Conservation (phyloP, 768 basidiomycete species). For the Mycena rosella region DNA sequence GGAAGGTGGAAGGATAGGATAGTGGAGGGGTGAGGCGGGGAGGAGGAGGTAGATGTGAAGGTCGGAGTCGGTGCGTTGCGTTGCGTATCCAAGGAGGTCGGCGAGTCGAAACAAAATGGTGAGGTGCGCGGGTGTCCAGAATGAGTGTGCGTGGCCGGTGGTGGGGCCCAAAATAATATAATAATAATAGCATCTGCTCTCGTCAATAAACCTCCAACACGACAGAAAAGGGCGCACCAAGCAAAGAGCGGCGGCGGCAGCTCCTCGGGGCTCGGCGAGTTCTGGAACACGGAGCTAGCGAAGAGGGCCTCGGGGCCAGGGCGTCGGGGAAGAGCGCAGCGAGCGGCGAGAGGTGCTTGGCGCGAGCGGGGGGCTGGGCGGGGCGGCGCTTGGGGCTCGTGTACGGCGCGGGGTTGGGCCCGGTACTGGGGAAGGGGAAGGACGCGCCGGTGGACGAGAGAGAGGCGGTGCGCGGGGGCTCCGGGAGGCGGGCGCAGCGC, state of each 20-base stretch:
- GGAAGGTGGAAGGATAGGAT: no score
- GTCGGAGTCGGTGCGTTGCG: no score
- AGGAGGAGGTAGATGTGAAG: no score
- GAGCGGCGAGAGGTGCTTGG: constrained; percentile 64
- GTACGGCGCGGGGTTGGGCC: constrained; percentile 30
- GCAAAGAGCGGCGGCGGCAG: constrained; percentile 76
- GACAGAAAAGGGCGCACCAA: constrained; percentile 43
- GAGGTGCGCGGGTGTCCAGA: constrained; percentile 35
- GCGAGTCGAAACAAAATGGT: no score
- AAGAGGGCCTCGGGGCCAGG: constrained; percentile 66
- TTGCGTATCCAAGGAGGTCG: no score
- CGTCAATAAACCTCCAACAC: constrained; percentile 41
- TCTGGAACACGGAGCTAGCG: constrained; percentile 88
- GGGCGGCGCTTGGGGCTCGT: constrained; percentile 39
- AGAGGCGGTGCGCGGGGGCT: constrained; percentile 67
- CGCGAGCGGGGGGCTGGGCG: constrained; percentile 54
- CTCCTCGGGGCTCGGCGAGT: constrained; percentile 87
- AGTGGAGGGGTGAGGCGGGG: no score
- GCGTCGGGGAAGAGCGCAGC: neutral
- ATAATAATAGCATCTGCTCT: constrained; percentile 27
- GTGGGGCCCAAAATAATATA: neutral
- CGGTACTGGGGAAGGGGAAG: constrained; percentile 45
- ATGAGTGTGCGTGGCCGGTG: constrained; percentile 34
- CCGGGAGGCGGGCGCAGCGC: constrained; percentile 43
- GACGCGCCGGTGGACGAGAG: constrained; percentile 45